Percentiles rank a stretch among this genome's conserved stretches.
These are phyloP conservation scores for Suhomyces pyralidae DNA, from an alignment of 805 yeast genomes.

Conservation along the genomic window DNA sequence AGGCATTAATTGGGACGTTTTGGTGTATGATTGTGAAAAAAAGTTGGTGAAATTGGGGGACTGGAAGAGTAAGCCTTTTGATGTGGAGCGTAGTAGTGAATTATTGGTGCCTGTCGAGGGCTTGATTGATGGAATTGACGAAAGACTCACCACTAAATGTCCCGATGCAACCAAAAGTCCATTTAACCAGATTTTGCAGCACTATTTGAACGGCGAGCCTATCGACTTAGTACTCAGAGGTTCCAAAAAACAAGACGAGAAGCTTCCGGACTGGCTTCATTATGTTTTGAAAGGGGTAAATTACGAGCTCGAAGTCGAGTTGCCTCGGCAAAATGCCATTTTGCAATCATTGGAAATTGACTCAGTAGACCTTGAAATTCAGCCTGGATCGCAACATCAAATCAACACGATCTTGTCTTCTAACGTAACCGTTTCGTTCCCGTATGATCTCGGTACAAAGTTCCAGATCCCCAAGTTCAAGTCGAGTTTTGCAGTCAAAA, in stretches of 20 bases:
- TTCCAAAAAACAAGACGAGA: constrained; percentile 7
- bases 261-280: constrained; percentile 26
- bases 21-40: constrained; percentile 24
- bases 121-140: constrained; percentile 16
- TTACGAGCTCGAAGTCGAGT: constrained; percentile 10
- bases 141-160: constrained; percentile 18
- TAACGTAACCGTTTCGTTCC: constrained; percentile 3
- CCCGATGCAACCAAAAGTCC: constrained; percentile 15
- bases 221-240: constrained; percentile 18
- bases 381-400: background rate
- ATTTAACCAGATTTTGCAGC: constrained; percentile 19
- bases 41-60: constrained; percentile 20
- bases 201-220: constrained; percentile 15
- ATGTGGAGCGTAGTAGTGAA: constrained; percentile 12
- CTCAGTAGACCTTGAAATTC: background rate
- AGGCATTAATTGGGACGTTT: constrained; percentile 26
- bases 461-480: constrained; percentile 8
- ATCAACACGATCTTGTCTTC: constrained; percentile 4
- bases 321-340: constrained; percentile 11
- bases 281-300: constrained; percentile 13
- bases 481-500: constrained; percentile 7
- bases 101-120: constrained; percentile 19
- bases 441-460: background rate
- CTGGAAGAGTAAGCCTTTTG: constrained; percentile 16
- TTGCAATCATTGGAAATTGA: background rate